Evolutionary conservation across 2,329 filamentous ascomycete species (phyloP).

Genomic region (Zasmidium angulare): DNA sequence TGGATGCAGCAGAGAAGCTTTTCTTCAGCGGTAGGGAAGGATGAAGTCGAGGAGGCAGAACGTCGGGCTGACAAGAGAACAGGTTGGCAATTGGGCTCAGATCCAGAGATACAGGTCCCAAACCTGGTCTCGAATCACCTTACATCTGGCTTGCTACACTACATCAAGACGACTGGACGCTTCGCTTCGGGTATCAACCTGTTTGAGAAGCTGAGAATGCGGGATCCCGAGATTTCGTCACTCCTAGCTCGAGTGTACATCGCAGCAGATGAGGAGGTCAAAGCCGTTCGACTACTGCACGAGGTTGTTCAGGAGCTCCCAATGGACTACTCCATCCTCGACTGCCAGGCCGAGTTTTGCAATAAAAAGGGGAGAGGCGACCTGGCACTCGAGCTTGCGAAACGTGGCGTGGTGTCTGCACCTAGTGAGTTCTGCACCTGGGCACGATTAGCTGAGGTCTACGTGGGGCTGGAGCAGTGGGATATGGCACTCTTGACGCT

Average conservation of each 20-base stretch:
- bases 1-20: slow-evolving; percentile 88
- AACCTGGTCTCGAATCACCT: slow-evolving; percentile 96
- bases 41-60: background rate
- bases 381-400: slow-evolving; percentile 88
- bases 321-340: slow-evolving; percentile 96
- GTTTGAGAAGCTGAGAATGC: slow-evolving; percentile 89
- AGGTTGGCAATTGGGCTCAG: slow-evolving; percentile 95
- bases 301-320: slow-evolving; percentile 86
- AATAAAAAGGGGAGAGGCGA: slow-evolving; percentile 83
- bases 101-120: slow-evolving; percentile 94
- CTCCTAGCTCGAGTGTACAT: slow-evolving; percentile 87
- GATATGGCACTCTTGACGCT: slow-evolving; percentile 91
- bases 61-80: slow-evolving; percentile 11
- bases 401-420: slow-evolving; percentile 89
- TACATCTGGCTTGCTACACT: slow-evolving; percentile 87
- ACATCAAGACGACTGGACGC: slow-evolving; percentile 91
- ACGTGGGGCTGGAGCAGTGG: slow-evolving; percentile 93
- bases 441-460: slow-evolving; percentile 90
- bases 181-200: slow-evolving; percentile 95
- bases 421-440: slow-evolving; percentile 97
- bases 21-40: slow-evolving; percentile 78
- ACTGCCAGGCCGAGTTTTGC: slow-evolving; percentile 90
- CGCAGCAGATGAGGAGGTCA: slow-evolving; percentile 95
- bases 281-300: slow-evolving; percentile 83
- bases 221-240: slow-evolving; percentile 92